Percentiles rank a stretch among this genome's conserved stretches.
These are phyloP conservation scores for Fusarium euwallaceae DNA, from an alignment of 2,329 filamentous ascomycete species.

Conservation along the genomic window DNA sequence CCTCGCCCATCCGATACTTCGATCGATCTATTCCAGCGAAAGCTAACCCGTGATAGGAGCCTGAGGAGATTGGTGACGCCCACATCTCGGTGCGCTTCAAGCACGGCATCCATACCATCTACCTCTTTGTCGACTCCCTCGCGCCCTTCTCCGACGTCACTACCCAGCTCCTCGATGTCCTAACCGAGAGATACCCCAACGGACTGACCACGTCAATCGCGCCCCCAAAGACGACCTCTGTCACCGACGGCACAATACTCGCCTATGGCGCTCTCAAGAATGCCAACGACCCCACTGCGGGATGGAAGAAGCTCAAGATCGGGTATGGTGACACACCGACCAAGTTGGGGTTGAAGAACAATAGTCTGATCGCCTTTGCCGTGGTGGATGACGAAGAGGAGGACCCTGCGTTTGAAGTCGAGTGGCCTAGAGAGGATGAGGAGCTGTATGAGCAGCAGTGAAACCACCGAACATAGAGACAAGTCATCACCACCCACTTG, in stretches of 20 bases:
- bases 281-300: constrained; percentile 59
- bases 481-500: neutral
- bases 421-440: constrained; percentile 61
- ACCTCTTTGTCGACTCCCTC: constrained; percentile 73
- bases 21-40: neutral
- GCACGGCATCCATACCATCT: constrained; percentile 77
- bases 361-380: constrained; percentile 64
- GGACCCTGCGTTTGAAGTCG: constrained; percentile 59
- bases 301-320: constrained; percentile 63
- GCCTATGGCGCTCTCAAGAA: constrained; percentile 62
- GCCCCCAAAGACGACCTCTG: constrained; percentile 51
- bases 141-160: constrained; percentile 70
- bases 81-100: constrained; percentile 79
- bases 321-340: constrained; percentile 54
- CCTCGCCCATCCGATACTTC: neutral
- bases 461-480: neutral
- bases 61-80: constrained; percentile 57
- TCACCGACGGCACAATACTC: constrained; percentile 59
- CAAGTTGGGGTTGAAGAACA: constrained; percentile 61
- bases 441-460: constrained; percentile 48
- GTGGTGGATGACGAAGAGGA: constrained; percentile 57
- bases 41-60: constrained; percentile 25
- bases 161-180: constrained; percentile 67
- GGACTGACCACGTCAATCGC: constrained; percentile 60
- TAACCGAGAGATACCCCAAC: constrained; percentile 68